phyloP scores from a whole-genome alignment of 345 rosid genomes.

The Rhodamnia rubescens region DNA sequence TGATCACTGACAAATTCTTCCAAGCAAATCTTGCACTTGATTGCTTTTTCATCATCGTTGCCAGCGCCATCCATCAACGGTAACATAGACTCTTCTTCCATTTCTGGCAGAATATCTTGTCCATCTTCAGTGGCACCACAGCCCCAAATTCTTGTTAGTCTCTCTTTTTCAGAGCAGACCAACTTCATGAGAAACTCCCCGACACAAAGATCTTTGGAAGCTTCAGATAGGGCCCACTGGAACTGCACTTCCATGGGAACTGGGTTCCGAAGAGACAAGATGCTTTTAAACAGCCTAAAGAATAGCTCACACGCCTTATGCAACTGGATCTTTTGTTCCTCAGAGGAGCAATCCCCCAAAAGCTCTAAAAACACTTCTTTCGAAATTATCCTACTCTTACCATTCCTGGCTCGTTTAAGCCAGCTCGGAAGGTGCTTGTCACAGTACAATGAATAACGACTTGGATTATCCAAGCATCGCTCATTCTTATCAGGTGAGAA shows the following conservation, averaged over 20 bases:
- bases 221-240: slow-evolving; percentile 94
- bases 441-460: slow-evolving; percentile 70
- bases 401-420: slow-evolving; percentile 99
- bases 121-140: slow-evolving; percentile 35
- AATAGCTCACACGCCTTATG: slow-evolving; percentile 96
- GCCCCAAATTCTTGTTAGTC: slow-evolving; percentile 66
- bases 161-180: slow-evolving; percentile 65
- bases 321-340: slow-evolving; percentile 54
- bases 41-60: slow-evolving; percentile 25
- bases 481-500: slow-evolving; percentile 28
- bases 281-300: slow-evolving; percentile 87
- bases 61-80: slow-evolving; percentile 24
- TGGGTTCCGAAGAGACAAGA: slow-evolving; percentile 78
- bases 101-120: slow-evolving; percentile 13
- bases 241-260: slow-evolving; percentile 89
- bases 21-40: slow-evolving; percentile 60
- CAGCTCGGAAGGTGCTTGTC: slow-evolving; percentile 95
- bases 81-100: slow-evolving; percentile 31
- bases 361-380: slow-evolving; percentile 86
- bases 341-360: slow-evolving; percentile 45
- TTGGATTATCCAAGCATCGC: slow-evolving; percentile 59
- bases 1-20: slow-evolving; percentile 38
- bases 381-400: slow-evolving; percentile 90
- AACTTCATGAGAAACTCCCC: slow-evolving; percentile 69
- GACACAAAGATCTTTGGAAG: slow-evolving; percentile 52